Evolutionary conservation across 352 stramenopile species (phyloP), one percentile per base, ranked within the genome.

Genomic region (Pythium phragmiticola): DNA sequence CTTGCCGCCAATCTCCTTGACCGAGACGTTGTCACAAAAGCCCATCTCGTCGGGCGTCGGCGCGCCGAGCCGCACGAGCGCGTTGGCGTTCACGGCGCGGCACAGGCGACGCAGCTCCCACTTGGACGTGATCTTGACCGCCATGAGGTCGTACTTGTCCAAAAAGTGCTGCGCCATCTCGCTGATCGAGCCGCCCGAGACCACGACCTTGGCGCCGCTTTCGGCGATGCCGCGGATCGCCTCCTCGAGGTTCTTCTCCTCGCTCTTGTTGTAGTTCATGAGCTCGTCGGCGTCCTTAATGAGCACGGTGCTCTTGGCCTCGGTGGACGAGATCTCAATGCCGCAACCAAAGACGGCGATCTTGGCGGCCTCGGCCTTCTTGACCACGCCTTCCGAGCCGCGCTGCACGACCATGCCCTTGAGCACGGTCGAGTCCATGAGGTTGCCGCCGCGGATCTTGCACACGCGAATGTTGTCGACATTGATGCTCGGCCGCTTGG

Each of bases 111-210:
- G 91, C 52, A 99, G 75, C 73, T 99, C 97, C 95, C 96, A 99
- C 86, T 99, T 99, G 71, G 89, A 98, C 63, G 82, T 81, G 71
- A 99, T 97, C 74, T 98, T 99, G 41, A 99, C 63, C 47, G 90
- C 94, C 77, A 99, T 89, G 57, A 99, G 77, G 51, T 97, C 77
- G 82, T 99, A 99, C 74, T 98, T 97, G 62, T 99, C 96, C 51
- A 99, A 81, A 69, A 99, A 99, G 76, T 99, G 98, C 60, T 99
- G 68, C 30, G 96, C 96, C 97, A 99, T 99, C 78, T 99, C 97
- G 42, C 82, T 97, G 65, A 99, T 97, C 59, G 88, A 98, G 33
- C 97, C 98, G 47, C 96, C 96, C 17, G 89, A 96, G 45, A 99
- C 95, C 56, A 99, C 87, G 23, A 99, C 95, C 64, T 96, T 96